Conservation (phyloP, 2,329 filamentous ascomycete species). For the Verticillium tricorpus region DNA sequence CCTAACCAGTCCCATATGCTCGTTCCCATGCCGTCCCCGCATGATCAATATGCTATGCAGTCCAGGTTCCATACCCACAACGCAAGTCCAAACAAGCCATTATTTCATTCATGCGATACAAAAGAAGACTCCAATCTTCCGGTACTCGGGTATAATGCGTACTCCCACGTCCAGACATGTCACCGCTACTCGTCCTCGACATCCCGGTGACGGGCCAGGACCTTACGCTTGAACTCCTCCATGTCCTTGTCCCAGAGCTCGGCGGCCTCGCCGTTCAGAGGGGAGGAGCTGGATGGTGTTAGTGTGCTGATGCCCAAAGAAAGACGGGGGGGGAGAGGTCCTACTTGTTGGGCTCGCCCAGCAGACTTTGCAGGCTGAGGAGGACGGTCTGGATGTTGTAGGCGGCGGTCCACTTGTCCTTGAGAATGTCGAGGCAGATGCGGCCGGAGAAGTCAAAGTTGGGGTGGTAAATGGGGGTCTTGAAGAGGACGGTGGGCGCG, state of each 20-base stretch:
- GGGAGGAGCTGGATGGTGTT: conserved; percentile 64
- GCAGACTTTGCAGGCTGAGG: conserved; percentile 86
- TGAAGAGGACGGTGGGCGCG: conserved; percentile 89
- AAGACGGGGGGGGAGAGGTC: conserved; percentile 25
- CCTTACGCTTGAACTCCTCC: conserved; percentile 80
- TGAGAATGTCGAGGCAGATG: conserved; percentile 96
- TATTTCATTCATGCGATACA: conserved; percentile 10
- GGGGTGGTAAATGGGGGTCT: conserved; percentile 97
- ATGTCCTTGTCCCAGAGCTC: conserved; percentile 91
- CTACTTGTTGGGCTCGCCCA: conserved; percentile 98
- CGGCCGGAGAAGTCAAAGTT: conserved; percentile 97
- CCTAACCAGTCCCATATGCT: conserved; percentile 1
- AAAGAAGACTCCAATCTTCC: conserved; percentile 38
- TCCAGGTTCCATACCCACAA: conserved; percentile 21
- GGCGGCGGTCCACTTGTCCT: conserved; percentile 98
- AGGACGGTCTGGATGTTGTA: conserved; percentile 95
- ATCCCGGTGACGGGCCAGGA: conserved; percentile 57
- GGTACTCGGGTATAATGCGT: conserved; percentile 17
- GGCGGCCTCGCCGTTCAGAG: conserved; percentile 92
- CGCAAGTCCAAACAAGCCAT: conserved; percentile 24
- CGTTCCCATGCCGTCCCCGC: not conserved
- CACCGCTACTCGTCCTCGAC: conserved; percentile 55
- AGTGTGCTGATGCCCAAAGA: not conserved
- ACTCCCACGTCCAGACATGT: not conserved
- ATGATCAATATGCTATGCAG: conserved; percentile 21